Conservation (phyloP, 192 early-diverging fungal genomes). For the Ramicandelaber brevisporus region DNA sequence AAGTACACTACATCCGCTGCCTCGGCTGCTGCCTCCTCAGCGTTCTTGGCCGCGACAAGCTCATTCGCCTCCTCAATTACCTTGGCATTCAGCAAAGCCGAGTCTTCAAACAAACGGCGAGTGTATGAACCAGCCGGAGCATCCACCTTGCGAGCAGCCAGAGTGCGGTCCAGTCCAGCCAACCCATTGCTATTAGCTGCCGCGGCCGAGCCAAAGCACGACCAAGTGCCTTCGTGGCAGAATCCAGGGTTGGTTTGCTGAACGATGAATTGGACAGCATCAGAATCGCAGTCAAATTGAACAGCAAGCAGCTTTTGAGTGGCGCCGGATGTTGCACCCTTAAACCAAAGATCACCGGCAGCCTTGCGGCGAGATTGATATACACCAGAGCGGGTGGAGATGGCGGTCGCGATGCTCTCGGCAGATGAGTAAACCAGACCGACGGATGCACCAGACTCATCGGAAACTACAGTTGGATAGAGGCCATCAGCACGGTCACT, state of each 20-base stretch:
- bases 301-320: slow-evolving; percentile 64
- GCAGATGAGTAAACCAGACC: slow-evolving; percentile 82
- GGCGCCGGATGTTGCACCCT: slow-evolving; percentile 84
- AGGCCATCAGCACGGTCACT: slow-evolving; percentile 77
- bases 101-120: slow-evolving; percentile 59
- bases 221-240: slow-evolving; percentile 76
- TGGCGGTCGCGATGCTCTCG: slow-evolving; percentile 54
- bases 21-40: slow-evolving; percentile 77
- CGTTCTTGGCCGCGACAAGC: slow-evolving; percentile 46
- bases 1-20: slow-evolving; percentile 94
- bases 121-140: slow-evolving; percentile 88
- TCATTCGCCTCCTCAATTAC: slow-evolving; percentile 92
- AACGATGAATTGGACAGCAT: slow-evolving; percentile 69
- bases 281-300: slow-evolving; percentile 73
- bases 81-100: slow-evolving; percentile 59
- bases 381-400: slow-evolving; percentile 58
- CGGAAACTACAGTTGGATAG: slow-evolving; percentile 76
- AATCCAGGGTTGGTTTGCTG: slow-evolving; percentile 69
- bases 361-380: slow-evolving; percentile 60
- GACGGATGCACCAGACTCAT: slow-evolving; percentile 64
- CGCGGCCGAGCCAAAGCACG: slow-evolving; percentile 64
- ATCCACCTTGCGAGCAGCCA: slow-evolving; percentile 33
- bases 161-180: slow-evolving; percentile 33
- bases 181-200: slow-evolving; percentile 30
- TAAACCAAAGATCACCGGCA: slow-evolving; percentile 92